These are phyloP conservation scores for Dioszegia hungarica DNA, from an alignment of 768 basidiomycete species.

Conservation along the genomic window DNA sequence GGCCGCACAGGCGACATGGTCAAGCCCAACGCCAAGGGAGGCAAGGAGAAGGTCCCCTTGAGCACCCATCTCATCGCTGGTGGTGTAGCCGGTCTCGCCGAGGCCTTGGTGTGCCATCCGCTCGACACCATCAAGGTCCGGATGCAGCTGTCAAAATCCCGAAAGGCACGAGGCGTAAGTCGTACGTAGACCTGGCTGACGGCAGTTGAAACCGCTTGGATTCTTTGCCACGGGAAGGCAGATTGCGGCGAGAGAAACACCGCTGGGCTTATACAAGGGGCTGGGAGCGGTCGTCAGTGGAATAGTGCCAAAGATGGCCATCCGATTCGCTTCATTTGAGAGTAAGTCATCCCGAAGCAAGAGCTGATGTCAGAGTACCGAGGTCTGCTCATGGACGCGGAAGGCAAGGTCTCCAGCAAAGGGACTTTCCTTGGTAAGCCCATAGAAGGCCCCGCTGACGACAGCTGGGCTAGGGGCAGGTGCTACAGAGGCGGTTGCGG, in stretches of 20 bases:
- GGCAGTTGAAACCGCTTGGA: slow-evolving; percentile 81
- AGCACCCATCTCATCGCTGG: slow-evolving; percentile 81
- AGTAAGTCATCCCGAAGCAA: slow-evolving; percentile 44
- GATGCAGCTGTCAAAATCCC: slow-evolving; percentile 93
- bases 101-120: slow-evolving; percentile 74
- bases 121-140: slow-evolving; percentile 99
- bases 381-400: slow-evolving; percentile 65
- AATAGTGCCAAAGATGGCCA: slow-evolving; percentile 99
- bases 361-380: slow-evolving; percentile 61
- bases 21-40: slow-evolving; percentile 8
- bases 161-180: slow-evolving; percentile 75
- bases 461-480: slow-evolving; percentile 93
- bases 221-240: slow-evolving; percentile 85
- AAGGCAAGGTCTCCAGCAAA: slow-evolving; percentile 70
- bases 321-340: slow-evolving; percentile 96
- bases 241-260: slow-evolving; percentile 86
- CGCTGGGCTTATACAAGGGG: slow-evolving; percentile 94
- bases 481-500: slow-evolving; percentile 85
- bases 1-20: slow-evolving; percentile 35
- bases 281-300: slow-evolving; percentile 93
- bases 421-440: slow-evolving; percentile 78
- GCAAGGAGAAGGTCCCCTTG: slow-evolving; percentile 50
- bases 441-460: neutral
- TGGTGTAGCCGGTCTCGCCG: slow-evolving; percentile 86
- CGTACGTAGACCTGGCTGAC: neutral